These are phyloP conservation scores for Musa troglodytarum DNA, from an alignment of 176 grass and related monocot species.

Conservation along the genomic window DNA sequence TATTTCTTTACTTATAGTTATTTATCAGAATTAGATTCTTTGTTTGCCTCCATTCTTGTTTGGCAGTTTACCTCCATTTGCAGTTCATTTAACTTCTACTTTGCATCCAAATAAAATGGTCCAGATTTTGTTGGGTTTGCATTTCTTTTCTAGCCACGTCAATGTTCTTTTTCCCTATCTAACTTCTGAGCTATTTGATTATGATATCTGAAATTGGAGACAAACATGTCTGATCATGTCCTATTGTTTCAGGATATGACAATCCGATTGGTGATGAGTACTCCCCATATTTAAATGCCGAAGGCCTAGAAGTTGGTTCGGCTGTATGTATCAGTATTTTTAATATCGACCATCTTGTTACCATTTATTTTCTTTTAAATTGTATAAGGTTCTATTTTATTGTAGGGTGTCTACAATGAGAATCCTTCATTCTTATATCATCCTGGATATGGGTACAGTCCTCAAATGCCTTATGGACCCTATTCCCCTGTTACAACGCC, in stretches of 20 bases:
- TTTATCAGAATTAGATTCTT: too few relatives aligned
- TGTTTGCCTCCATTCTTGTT: too few relatives aligned
- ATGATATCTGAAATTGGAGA: not conserved
- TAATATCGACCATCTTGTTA: slow-evolving; percentile 18
- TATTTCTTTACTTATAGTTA: too few relatives aligned
- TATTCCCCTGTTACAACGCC: slow-evolving; percentile 86
- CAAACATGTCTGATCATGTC: slow-evolving; percentile 6
- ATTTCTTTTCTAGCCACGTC: not conserved
- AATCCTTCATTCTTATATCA: slow-evolving; percentile 78
- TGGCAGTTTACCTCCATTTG: too few relatives aligned
- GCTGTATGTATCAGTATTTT: slow-evolving; percentile 41
- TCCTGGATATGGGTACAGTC: slow-evolving; percentile 83
- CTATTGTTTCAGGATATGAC: slow-evolving; percentile 43
- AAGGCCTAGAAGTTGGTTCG: slow-evolving; percentile 63
- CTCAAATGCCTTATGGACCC: slow-evolving; percentile 78
- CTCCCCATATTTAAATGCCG: slow-evolving; percentile 50
- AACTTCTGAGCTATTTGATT: not conserved
- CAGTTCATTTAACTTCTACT: too few relatives aligned
- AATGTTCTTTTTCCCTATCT: not conserved
- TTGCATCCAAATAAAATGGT: not conserved
- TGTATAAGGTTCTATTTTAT: slow-evolving; percentile 13
- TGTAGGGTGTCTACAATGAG: slow-evolving; percentile 75
- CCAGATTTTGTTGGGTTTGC: not conserved
- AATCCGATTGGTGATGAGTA: slow-evolving; percentile 49
- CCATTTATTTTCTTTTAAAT: slow-evolving; percentile 12